Percentiles rank a stretch among this genome's conserved stretches.
Evolutionary conservation across 2,329 filamentous ascomycete species (phyloP).

Genomic region (Beauveria sp.): DNA sequence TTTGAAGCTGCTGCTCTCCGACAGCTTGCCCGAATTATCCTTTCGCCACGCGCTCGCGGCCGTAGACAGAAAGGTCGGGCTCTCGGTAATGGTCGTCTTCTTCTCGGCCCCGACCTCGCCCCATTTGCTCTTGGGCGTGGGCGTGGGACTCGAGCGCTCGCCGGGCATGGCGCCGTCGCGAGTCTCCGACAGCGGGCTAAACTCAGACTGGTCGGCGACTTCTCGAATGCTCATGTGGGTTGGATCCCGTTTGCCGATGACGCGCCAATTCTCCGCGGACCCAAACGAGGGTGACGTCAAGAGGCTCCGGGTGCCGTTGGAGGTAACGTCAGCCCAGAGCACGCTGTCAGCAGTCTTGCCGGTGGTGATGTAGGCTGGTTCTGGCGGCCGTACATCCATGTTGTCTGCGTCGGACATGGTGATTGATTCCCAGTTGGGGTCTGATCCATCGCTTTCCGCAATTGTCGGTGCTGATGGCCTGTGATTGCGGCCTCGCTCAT

Average conservation of each 20-base stretch:
- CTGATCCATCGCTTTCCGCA: slow-evolving; percentile 7
- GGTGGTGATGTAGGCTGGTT: slow-evolving; percentile 16
- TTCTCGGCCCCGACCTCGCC: slow-evolving; percentile 13
- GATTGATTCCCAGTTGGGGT: slow-evolving; percentile 16
- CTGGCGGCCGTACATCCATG: slow-evolving; percentile 19
- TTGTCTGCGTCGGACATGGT: slow-evolving; percentile 19
- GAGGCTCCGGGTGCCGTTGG: slow-evolving; percentile 18
- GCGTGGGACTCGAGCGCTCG: slow-evolving; percentile 17
- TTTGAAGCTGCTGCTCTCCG: slow-evolving; percentile 12
- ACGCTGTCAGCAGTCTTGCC: slow-evolving; percentile 17
- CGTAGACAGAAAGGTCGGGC: background rate
- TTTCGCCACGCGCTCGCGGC: slow-evolving; percentile 7
- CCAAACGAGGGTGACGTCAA: slow-evolving; percentile 26
- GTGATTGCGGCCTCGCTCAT: slow-evolving; percentile 1
- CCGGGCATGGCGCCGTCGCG: slow-evolving; percentile 17
- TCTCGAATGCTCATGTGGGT: slow-evolving; percentile 27
- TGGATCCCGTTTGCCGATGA: slow-evolving; percentile 20
- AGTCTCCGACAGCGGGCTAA: slow-evolving; percentile 30
- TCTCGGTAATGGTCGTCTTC: slow-evolving; percentile 3
- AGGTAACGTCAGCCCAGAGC: slow-evolving; percentile 20
- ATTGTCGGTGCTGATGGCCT: slow-evolving; percentile 11
- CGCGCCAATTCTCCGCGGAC: slow-evolving; percentile 30
- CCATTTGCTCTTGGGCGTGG: slow-evolving; percentile 21
- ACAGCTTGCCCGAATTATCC: slow-evolving; percentile 10
- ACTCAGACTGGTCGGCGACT: slow-evolving; percentile 27